Evolutionary conservation across 257 asterid genomes (phyloP).

Genomic region (Capsicum baccatum): DNA sequence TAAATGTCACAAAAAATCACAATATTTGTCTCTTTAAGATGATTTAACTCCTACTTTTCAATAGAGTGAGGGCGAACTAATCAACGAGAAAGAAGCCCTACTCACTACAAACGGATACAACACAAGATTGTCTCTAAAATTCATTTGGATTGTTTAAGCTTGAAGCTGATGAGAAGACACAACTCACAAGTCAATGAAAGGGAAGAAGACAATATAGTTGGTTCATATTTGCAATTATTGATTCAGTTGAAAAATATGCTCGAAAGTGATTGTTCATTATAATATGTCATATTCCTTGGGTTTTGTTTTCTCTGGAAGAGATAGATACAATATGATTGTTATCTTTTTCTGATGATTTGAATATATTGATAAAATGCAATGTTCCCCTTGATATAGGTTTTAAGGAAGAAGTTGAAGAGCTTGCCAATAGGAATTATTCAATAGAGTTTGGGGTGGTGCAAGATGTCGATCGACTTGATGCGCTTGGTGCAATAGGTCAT

Average conservation of each 20-base stretch:
- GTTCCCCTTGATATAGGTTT: conserved; percentile 54
- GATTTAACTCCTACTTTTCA: too few species aligned
- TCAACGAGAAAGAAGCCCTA: too few species aligned
- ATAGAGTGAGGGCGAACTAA: too few species aligned
- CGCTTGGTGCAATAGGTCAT: conserved; percentile 94
- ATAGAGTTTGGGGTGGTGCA: conserved; percentile 91
- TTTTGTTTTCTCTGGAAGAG: neutral
- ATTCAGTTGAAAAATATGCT: too few species aligned
- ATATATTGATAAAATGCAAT: neutral
- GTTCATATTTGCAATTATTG: too few species aligned
- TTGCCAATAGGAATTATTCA: conserved; percentile 38
- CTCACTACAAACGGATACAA: too few species aligned
- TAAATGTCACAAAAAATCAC: too few species aligned
- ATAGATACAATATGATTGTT: neutral
- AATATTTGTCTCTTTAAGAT: too few species aligned
- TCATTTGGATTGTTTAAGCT: conserved; percentile 22
- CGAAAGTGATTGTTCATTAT: neutral
- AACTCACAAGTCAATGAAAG: conserved; percentile 24
- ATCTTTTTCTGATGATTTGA: neutral
- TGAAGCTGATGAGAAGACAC: conserved; percentile 38
- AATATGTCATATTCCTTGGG: conserved; percentile 15
- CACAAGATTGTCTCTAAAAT: too few species aligned
- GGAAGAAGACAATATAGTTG: conserved; percentile 43
- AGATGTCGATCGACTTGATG: conserved; percentile 99
- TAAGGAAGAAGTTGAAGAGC: conserved; percentile 79